phyloP scores from a whole-genome alignment of 140 eudicot species.

The Stevia rebaudiana region DNA sequence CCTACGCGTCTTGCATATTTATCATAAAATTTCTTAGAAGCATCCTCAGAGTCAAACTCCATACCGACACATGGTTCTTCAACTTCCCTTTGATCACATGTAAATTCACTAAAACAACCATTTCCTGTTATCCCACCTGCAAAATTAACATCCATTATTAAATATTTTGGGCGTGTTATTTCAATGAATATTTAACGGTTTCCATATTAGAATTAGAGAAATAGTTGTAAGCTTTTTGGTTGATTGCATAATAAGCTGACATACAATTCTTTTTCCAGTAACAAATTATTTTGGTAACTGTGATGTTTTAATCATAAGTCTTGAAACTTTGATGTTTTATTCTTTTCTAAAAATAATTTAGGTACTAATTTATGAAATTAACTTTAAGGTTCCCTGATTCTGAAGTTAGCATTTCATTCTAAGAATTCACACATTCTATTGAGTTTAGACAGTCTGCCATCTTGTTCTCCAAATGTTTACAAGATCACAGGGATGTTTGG shows the following conservation, averaged over 20 bases:
- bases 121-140: slow-evolving; percentile 18
- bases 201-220: background rate
- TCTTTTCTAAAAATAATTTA: background rate
- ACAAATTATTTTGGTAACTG: background rate
- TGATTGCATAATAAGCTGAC: background rate
- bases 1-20: slow-evolving; percentile 46
- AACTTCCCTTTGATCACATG: slow-evolving; percentile 18
- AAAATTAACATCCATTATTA: slow-evolving; percentile 24
- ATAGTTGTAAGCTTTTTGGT: background rate
- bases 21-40: slow-evolving; percentile 48
- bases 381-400: background rate
- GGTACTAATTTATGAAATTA: background rate
- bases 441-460: no score
- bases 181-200: background rate
- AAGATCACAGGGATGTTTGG: no score
- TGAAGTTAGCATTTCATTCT: background rate
- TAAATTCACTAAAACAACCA: slow-evolving; percentile 19
- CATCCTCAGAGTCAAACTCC: slow-evolving; percentile 48
- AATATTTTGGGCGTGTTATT: background rate
- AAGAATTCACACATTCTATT: background rate
- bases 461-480: no score
- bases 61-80: slow-evolving; percentile 44
- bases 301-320: background rate
- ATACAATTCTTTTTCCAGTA: background rate
- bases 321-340: background rate